Evolutionary conservation across 2,329 filamentous ascomycete genomes (phyloP), one percentile per base, ranked within the genome.

Genomic region (Talaromyces atroroseus): DNA sequence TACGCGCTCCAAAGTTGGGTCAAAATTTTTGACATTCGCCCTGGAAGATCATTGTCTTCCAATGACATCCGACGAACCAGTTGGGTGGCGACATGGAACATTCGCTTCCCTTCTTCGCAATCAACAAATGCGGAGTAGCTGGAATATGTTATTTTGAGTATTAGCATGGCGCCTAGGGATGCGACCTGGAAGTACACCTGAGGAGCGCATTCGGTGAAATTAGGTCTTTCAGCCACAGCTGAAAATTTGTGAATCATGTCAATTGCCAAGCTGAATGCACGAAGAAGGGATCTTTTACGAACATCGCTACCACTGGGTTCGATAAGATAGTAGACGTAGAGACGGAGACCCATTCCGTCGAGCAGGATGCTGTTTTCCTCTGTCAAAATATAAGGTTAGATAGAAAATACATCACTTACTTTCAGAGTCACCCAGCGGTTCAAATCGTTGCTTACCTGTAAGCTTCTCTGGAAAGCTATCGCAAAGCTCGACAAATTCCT

Each of bases 31-130:
- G 53, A 63, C 26, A 52, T 52, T 26, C 62, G 51, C 3, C 59
- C 62, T 7, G 49, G 56, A 29, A 62, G 47, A 56, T 65, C 60
- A 49, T 62, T 62, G 21, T 64, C 59, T 56, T 61, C 61, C 1
- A 59, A 26, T 11, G 60, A 61, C 16, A 52, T 49, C 42, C 54
- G 45, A 2, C 57, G 49, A 23, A 60, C 46, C n/a, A 62, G 49
- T 32, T 42, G 56, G 18, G 63, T 46, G 7, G 52, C 60, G 23
- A 51, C 29, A 38, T 61, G 58, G 44, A 62, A 62, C 34, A 58
- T 45, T 14, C 45, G 50, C 46, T 58, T 62, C 2, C 59, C 63
- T 12, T 45, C 26, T 38, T 63, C 60, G 8, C 50, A 34, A 38
- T 65, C 61, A n/a, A 62, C 14, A 29, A 26, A 60, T 18, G n/a